Evolutionary conservation across 2,329 filamentous ascomycete genomes (phyloP).

Genomic region (Mycosphaerella arachidis): DNA sequence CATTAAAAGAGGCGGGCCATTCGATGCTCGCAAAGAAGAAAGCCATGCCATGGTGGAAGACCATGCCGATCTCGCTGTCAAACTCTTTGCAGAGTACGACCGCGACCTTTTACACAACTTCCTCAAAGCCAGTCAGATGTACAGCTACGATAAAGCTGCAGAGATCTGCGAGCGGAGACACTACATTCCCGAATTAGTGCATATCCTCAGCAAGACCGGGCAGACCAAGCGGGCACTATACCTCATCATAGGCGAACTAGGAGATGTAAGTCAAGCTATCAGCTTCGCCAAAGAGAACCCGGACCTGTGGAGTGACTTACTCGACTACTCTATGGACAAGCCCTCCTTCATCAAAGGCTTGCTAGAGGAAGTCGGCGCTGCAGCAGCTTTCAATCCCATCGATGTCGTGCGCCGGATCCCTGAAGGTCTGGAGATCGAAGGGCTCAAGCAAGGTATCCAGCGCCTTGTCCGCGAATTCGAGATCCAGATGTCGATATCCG

Average conservation of each 20-base stretch:
- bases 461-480: conserved; percentile 95
- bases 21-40: conserved; percentile 42
- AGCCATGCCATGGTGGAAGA: conserved; percentile 68
- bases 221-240: conserved; percentile 87
- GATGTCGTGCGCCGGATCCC: conserved; percentile 85
- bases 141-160: conserved; percentile 77
- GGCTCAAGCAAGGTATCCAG: conserved; percentile 78
- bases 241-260: conserved; percentile 88
- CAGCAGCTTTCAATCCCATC: conserved; percentile 73
- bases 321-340: conserved; percentile 97
- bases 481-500: conserved; percentile 86
- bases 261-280: conserved; percentile 88
- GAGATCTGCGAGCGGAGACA: conserved; percentile 72
- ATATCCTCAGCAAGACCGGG: conserved; percentile 90
- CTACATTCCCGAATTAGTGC: conserved; percentile 90
- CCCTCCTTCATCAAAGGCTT: conserved; percentile 88
- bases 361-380: conserved; percentile 87
- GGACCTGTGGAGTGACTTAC: conserved; percentile 89
- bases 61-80: conserved; percentile 81
- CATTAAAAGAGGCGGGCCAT: conserved; percentile 22
- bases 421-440: conserved; percentile 86
- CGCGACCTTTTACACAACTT: conserved; percentile 79
- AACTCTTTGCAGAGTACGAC: conserved; percentile 81
- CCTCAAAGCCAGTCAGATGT: conserved; percentile 72
- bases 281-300: conserved; percentile 88